A percentile compares a stretch with the other conserved stretches of the same genome.
These are phyloP conservation scores for Inga laurina DNA, from an alignment of 306 rosid genomes.

Conservation along the genomic window DNA sequence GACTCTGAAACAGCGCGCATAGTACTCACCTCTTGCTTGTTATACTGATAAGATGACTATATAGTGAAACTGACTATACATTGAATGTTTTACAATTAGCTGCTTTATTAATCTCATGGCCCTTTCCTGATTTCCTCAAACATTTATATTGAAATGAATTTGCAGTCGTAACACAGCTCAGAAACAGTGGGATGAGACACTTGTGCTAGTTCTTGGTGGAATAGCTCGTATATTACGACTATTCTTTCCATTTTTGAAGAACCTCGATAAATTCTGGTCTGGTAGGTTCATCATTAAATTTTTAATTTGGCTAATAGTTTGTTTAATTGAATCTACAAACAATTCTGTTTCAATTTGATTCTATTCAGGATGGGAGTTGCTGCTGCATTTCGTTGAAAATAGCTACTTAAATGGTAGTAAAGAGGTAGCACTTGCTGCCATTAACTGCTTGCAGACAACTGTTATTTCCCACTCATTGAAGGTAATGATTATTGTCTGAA, in stretches of 20 bases:
- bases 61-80: slow-evolving; percentile 6
- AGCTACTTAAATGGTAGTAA: slow-evolving; percentile 83
- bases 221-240: slow-evolving; percentile 85
- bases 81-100: neutral
- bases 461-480: slow-evolving; percentile 82
- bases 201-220: slow-evolving; percentile 90
- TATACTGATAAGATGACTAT: slow-evolving; percentile 2
- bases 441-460: slow-evolving; percentile 85
- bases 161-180: slow-evolving; percentile 99
- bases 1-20: slow-evolving; percentile 12
- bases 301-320: slow-evolving; percentile 32
- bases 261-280: slow-evolving; percentile 81
- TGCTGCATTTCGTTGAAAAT: slow-evolving; percentile 82
- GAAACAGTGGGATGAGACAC: slow-evolving; percentile 99
- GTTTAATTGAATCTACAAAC: slow-evolving; percentile 23
- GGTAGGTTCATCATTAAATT: slow-evolving; percentile 55
- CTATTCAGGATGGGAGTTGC: slow-evolving; percentile 88
- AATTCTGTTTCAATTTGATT: slow-evolving; percentile 31
- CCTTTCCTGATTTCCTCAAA: slow-evolving; percentile 14
- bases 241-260: slow-evolving; percentile 85
- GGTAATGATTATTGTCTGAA: slow-evolving; percentile 49
- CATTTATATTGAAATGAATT: slow-evolving; percentile 35
- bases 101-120: slow-evolving; percentile 11
- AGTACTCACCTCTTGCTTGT: slow-evolving; percentile 12
- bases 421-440: slow-evolving; percentile 97